Conservation (phyloP, 495 filamentous ascomycete genomes). For the Tuber borchii region DNA sequence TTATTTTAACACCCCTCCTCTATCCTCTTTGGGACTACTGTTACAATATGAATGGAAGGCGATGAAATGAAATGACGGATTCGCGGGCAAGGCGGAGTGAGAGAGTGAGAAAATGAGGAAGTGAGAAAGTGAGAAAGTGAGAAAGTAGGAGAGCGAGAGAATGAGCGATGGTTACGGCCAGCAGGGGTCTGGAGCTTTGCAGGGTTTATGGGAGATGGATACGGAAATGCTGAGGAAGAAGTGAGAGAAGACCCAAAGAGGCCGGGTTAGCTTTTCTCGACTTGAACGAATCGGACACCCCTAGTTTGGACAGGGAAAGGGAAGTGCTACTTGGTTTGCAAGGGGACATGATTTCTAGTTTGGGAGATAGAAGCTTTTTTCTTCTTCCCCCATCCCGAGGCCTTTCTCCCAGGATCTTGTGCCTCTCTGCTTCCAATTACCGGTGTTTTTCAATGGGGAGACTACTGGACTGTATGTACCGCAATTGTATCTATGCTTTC, state of each 20-base stretch:
- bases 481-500: constrained; percentile 26
- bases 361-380: constrained; percentile 12
- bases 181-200: background rate
- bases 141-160: background rate
- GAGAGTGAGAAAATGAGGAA: background rate
- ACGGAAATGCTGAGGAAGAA: constrained; percentile 1
- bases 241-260: background rate
- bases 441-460: background rate
- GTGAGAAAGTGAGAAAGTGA: background rate
- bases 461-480: constrained; percentile 12
- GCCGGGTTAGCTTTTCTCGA: background rate
- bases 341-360: constrained; percentile 11
- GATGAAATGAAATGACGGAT: background rate
- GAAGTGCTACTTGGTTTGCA: background rate
- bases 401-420: background rate
- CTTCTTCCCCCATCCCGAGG: constrained; percentile 21
- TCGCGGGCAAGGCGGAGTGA: background rate
- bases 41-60: background rate
- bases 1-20: background rate
- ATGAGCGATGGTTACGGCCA: background rate
- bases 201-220: background rate
- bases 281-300: background rate
- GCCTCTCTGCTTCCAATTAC: background rate
- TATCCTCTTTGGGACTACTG: background rate
- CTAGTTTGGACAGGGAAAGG: background rate